Percentiles rank a stretch among this genome's conserved stretches.
These are phyloP conservation scores for Mycena haematopus DNA, from an alignment of 768 basidiomycete genomes.

Conservation along the genomic window DNA sequence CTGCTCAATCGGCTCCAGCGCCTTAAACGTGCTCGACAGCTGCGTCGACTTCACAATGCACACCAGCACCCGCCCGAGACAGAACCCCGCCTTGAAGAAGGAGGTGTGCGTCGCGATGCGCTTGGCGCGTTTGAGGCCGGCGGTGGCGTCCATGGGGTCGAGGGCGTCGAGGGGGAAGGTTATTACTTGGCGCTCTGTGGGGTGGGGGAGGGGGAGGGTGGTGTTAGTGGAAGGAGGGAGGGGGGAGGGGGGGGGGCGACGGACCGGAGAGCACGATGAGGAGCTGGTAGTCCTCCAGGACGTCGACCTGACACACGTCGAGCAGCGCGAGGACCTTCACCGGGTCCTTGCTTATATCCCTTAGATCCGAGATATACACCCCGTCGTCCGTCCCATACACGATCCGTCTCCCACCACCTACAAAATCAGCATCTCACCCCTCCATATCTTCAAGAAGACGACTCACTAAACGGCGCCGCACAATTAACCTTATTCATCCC, in stretches of 20 bases:
- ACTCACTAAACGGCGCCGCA: slow-evolving; percentile 86
- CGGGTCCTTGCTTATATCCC: slow-evolving; percentile 78
- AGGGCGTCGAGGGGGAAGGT: slow-evolving; percentile 95
- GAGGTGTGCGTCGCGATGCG: slow-evolving; percentile 95
- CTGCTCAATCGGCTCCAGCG: slow-evolving; percentile 95
- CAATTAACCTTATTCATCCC: slow-evolving; percentile 90
- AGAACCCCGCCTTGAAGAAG: slow-evolving; percentile 97
- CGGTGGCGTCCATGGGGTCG: slow-evolving; percentile 87
- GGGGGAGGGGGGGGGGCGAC: slow-evolving; percentile 28
- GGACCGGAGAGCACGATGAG: slow-evolving; percentile 97
- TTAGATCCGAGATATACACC: slow-evolving; percentile 91
- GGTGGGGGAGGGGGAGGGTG: neutral
- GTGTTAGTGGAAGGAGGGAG: slow-evolving; percentile 1
- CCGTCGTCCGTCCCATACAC: slow-evolving; percentile 99
- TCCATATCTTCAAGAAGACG: slow-evolving; percentile 8
- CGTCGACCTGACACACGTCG: slow-evolving; percentile 94
- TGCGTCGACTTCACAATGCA: slow-evolving; percentile 97
- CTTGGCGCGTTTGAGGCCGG: slow-evolving; percentile 92
- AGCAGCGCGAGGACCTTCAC: slow-evolving; percentile 87
- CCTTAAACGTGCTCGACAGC: slow-evolving; percentile 96
- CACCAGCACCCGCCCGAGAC: slow-evolving; percentile 88
- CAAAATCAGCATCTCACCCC: slow-evolving; percentile 7
- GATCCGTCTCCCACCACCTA: slow-evolving; percentile 83
- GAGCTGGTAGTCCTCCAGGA: slow-evolving; percentile 94
- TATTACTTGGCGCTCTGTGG: slow-evolving; percentile 88